Evolutionary conservation across 805 yeast genomes (phyloP), one percentile per base, ranked within the genome.

Genomic region (Hemisphaericaspora nanyangensis): DNA sequence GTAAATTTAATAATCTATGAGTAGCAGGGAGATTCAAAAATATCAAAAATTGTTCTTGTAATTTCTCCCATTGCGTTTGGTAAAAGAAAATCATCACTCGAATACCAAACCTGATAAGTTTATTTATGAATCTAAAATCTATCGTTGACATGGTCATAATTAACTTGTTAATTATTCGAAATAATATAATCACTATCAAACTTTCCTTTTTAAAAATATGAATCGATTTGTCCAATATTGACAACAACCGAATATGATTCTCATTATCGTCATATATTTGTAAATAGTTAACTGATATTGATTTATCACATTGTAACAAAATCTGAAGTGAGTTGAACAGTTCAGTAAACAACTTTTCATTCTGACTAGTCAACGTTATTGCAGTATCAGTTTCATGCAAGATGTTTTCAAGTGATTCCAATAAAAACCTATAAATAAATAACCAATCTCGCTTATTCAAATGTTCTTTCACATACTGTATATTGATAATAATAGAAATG

Each of bases 101-200:
- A 19, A 73, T 43, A 0, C 79, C 77, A 1, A 70, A 30, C 29
- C 55, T 55, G 11, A 69, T 62, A 3, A 79, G 45, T 15, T 50
- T 47, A 43, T 70, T 48, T 3, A 74, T 65, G 16, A 63, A 50
- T 4, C 51, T 39, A 6, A 72, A 50, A 47, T 76, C 65, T 4
- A 62, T 52, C 0, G 74, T 66, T 3, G 76, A 62, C 4, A 70
- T 51, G n/a, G 62, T 56, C 0, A 72, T 45, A 6, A 80, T 47
- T 3, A 71, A 47, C 26, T 63, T 66, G 50, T 80, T 80, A 13
- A 74, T 54, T 12, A 80, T 54, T 37, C 65, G 63, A 31, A 80
- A 50, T 2, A 56, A 38, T 6, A 45, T 36, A 2, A 59, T 46
- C 17, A 55, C 42, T 17, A 58, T 36, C 3, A 52, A 36, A 31